Conservation (phyloP, 768 basidiomycete species). For the Pisolithus albus region DNA sequence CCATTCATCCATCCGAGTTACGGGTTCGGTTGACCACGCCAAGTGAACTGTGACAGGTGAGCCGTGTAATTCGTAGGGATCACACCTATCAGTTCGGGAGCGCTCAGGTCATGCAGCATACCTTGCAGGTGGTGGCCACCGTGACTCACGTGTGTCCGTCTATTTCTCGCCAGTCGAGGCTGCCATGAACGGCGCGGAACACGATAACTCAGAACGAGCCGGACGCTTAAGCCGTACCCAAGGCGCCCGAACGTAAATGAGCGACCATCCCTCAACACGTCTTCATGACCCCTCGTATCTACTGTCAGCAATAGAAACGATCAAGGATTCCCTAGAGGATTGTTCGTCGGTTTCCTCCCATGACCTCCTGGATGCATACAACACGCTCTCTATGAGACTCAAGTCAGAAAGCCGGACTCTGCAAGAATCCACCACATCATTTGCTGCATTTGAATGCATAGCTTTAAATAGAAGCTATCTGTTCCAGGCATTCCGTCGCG, state of each 20-base stretch:
- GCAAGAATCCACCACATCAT: not conserved
- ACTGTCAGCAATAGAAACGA: slow-evolving; percentile 39
- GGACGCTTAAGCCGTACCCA: not conserved
- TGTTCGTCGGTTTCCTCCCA: slow-evolving; percentile 36
- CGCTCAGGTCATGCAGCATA: too few species aligned
- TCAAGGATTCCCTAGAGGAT: slow-evolving; percentile 40
- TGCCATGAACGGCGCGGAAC: not conserved
- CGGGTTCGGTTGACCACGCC: too few species aligned
- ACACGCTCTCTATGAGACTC: slow-evolving; percentile 41
- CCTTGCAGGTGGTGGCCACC: too few species aligned
- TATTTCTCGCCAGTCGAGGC: not conserved
- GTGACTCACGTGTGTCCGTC: not conserved
- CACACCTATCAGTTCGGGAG: too few species aligned
- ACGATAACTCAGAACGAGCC: not conserved
- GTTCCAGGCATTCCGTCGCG: slow-evolving; percentile 40
- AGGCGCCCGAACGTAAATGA: not conserved
- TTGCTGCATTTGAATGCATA: slow-evolving; percentile 26
- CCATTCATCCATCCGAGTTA: too few species aligned
- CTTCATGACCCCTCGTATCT: slow-evolving; percentile 24
- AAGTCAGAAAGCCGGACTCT: slow-evolving; percentile 14
- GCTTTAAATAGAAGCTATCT: slow-evolving; percentile 29
- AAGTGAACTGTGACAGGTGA: too few species aligned
- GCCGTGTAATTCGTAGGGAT: too few species aligned
- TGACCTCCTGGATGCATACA: slow-evolving; percentile 59
- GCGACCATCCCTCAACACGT: not conserved